Evolutionary conservation across 2,329 filamentous ascomycete genomes (phyloP).

Genomic region (Stylonectria norvegica): DNA sequence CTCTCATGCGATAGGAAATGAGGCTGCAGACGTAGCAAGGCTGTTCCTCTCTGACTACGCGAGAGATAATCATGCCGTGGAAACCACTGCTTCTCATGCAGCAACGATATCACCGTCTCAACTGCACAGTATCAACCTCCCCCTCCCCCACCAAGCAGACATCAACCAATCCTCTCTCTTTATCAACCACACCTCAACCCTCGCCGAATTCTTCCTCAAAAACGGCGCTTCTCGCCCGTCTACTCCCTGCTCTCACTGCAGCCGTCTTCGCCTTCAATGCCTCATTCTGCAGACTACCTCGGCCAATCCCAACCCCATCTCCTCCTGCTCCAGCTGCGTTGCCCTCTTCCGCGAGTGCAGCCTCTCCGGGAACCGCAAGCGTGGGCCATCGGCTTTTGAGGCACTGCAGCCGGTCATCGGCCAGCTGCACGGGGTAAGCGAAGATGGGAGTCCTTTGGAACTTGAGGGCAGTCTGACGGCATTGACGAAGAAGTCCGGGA

Average conservation of each 20-base stretch:
- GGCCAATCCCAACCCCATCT: slow-evolving; percentile 47
- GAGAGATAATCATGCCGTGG: too few relatives aligned
- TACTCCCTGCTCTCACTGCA: slow-evolving; percentile 43
- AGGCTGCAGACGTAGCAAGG: too few relatives aligned
- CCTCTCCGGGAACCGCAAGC: slow-evolving; percentile 42
- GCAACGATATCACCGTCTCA: too few relatives aligned
- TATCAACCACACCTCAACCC: too few relatives aligned
- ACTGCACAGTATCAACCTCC: too few relatives aligned
- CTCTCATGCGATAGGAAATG: too few relatives aligned
- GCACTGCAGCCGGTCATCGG: slow-evolving; percentile 45
- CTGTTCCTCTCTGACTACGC: too few relatives aligned
- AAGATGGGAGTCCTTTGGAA: slow-evolving; percentile 28
- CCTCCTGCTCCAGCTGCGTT: slow-evolving; percentile 48
- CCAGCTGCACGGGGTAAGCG: slow-evolving; percentile 46
- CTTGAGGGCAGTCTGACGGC: slow-evolving; percentile 11
- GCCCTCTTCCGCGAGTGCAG: slow-evolving; percentile 50
- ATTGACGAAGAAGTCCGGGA: background rate
- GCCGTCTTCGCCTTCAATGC: slow-evolving; percentile 43
- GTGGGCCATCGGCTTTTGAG: slow-evolving; percentile 44
- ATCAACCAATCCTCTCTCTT: too few relatives aligned
- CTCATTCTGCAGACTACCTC: slow-evolving; percentile 44
- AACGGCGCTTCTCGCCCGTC: slow-evolving; percentile 41
- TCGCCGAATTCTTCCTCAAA: slow-evolving; percentile 38
- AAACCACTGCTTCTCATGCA: too few relatives aligned
- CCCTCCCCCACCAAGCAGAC: too few relatives aligned